These are phyloP conservation scores for Citrullus mucosospermus DNA, from an alignment of 306 rosid species.

Conservation along the genomic window DNA sequence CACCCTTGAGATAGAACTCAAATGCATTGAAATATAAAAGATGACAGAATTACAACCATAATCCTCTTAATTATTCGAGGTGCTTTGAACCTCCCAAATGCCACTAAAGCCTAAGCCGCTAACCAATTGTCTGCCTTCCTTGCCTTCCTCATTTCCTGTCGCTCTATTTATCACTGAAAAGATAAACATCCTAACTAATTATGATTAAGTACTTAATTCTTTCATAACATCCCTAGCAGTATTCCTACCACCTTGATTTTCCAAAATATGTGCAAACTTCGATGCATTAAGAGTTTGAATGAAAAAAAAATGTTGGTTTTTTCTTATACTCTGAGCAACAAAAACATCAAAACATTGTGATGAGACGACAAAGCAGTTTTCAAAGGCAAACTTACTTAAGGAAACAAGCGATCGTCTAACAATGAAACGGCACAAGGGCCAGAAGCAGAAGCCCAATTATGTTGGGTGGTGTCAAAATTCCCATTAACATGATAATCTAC, in stretches of 20 bases:
- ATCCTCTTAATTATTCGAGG: neutral
- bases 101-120: neutral
- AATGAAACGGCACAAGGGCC: constrained; percentile 46
- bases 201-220: neutral
- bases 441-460: constrained; percentile 66
- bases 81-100: neutral
- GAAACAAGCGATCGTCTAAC: constrained; percentile 30
- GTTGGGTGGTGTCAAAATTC: constrained; percentile 45
- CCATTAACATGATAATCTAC: constrained; percentile 54
- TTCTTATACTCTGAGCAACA: neutral
- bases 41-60: neutral
- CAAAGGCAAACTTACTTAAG: constrained; percentile 20
- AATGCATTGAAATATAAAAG: neutral
- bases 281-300: neutral
- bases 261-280: neutral
- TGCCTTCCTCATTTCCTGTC: neutral
- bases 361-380: neutral
- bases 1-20: neutral
- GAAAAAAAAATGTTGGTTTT: neutral
- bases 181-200: neutral
- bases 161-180: no score
- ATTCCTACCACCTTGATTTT: neutral
- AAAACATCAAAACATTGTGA: neutral
- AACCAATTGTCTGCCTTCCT: neutral
- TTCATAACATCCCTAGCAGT: neutral